Base-by-base conservation (phyloP, 1,284 basidiomycete genomes). In the Ganoderma boninense region DNA sequence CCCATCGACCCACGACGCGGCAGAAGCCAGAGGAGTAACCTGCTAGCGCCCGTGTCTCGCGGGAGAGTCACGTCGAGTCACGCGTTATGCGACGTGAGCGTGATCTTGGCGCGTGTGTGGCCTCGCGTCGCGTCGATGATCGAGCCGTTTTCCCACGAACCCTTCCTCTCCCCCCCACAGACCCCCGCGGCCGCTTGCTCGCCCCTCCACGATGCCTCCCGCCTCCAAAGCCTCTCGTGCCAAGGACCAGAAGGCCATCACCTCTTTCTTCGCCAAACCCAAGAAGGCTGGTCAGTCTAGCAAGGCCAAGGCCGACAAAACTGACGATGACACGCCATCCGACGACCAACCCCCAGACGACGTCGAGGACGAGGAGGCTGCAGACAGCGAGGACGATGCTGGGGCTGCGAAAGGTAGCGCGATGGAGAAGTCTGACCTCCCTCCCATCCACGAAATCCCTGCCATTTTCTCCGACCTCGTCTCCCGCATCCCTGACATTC, bases 391-490 rank as follows among this genome's bases (percentile, higher is more conserved):
- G 10, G 65, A 62, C 4, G 69, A 70, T 11, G 71, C 62, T 52
- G 74, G 70, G 40, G 71, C 64, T 2, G 66, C 70, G 0, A 82
- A 83, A 64, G 74, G 78, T 16, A 70, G 67, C 14, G 79, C 79
- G 10, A 79, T 76, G 43, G 91, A 92, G 61, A 84, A 87, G 29
- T 91, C 90, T 0, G 82, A 85, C 71, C 86, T 93, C 1, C 95
- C 97, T 16, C 97, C 97, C 7, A 93, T 98, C 67, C 87, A 91
- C 77, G 87, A 94, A 70, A 92, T 97, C 72, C 87, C 92, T 29
- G 86, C 88, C 61, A 98, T 98, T 79, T 98, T 98, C 80, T 84
- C 86, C 66, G 95, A 98, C 81, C 88, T 98, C 64, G 89, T 96
- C 71, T 82, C 87, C 68, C 90, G 87, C 72, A 87, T 91, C n/a